phyloP scores from a whole-genome alignment of 108 stramenopile species.

The Cyclotella choctawhatcheeana region DNA sequence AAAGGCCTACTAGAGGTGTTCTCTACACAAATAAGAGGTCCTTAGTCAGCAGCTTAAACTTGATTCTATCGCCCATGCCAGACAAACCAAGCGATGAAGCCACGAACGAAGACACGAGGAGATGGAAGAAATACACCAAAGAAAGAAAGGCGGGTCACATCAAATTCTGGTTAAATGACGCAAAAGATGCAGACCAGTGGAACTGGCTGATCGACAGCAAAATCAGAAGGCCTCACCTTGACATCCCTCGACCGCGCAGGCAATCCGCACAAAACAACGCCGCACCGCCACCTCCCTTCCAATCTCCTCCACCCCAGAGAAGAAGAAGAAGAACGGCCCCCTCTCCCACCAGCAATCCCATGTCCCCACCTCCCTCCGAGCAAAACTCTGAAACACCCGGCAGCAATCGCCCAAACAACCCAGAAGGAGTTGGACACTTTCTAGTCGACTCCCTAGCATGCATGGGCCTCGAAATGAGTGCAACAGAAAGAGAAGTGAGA shows the following conservation, averaged over 20 bases:
- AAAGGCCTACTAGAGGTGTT: not conserved
- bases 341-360: not conserved
- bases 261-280: not conserved
- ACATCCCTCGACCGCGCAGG: not conserved
- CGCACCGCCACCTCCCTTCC: not conserved
- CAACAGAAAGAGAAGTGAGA: not conserved
- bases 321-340: not conserved
- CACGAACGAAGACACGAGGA: not conserved
- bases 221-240: not conserved
- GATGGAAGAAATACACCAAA: no score
- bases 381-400: no score
- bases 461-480: not conserved
- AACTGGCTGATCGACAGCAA: not conserved
- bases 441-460: not conserved
- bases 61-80: not conserved
- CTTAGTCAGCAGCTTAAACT: not conserved
- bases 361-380: not conserved
- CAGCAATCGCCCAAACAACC: not conserved
- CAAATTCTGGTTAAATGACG: no score
- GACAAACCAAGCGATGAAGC: not conserved
- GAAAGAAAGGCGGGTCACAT: no score
- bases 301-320: not conserved
- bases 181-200: not conserved
- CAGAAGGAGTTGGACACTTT: not conserved
- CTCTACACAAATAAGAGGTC: conserved; percentile 5